phyloP scores from a whole-genome alignment of 257 asterid genomes.

The Ilex aquifolium region DNA sequence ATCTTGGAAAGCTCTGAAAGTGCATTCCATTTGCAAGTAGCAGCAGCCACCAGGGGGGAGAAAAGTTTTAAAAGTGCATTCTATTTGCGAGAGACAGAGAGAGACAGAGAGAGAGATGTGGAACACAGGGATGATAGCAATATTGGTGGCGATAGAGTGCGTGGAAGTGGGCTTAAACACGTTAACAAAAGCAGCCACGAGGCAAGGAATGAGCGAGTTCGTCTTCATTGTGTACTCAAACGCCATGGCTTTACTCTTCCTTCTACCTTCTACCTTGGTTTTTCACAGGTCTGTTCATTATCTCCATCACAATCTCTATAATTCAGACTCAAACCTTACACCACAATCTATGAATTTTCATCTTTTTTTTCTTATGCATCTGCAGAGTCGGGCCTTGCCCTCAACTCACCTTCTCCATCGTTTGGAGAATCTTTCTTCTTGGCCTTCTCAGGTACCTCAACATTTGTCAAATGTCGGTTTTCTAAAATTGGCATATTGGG shows the following conservation, averaged over 20 bases:
- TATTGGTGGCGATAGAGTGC: slow-evolving; percentile 13
- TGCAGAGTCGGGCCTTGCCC: no score
- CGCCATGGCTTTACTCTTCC: slow-evolving; percentile 14
- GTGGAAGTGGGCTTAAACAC: slow-evolving; percentile 19
- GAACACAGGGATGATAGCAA: slow-evolving; percentile 12
- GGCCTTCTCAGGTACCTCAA: slow-evolving; percentile 5
- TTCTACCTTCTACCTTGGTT: slow-evolving; percentile 18
- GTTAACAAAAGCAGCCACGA: slow-evolving; percentile 18
- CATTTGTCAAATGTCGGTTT: background rate
- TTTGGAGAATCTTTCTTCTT: slow-evolving; percentile 6
- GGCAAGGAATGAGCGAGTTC: slow-evolving; percentile 15
- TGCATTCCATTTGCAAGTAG: no score
- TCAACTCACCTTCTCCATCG: background rate
- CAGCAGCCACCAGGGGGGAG: no score
- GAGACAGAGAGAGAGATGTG: no score
- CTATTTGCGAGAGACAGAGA: no score
- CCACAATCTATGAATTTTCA: no score
- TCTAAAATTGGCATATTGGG: no score
- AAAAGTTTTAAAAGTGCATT: no score
- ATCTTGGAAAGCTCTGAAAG: no score
- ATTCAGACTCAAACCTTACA: no score
- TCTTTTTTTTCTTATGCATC: no score
- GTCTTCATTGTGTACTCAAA: slow-evolving; percentile 20
- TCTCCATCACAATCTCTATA: background rate
- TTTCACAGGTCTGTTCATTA: slow-evolving; percentile 9